Base-by-base conservation (phyloP, 2,329 filamentous ascomycete species). In the Epichloe brachyelytri region DNA sequence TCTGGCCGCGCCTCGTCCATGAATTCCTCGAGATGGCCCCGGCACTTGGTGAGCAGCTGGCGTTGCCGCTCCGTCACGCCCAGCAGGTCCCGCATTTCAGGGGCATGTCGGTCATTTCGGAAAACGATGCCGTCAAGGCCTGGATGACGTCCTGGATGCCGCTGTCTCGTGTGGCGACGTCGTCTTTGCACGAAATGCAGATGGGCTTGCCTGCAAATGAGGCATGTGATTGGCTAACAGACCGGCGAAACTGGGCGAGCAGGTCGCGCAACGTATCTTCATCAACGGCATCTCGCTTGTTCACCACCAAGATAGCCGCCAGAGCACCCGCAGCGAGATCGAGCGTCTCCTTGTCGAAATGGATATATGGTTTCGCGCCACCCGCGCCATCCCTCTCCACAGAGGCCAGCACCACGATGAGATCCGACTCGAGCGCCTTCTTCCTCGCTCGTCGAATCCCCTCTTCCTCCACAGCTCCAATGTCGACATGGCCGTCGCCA, bases 41-140 rank as follows among this genome's bases (percentile, higher is more conserved):
- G 74, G 64, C 91, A 95, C 62, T 82, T 76, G 47, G 80, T 76
- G 45, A 98, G 76, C 49, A 96, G 81, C 64, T 88, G 78, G 48
- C 86, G 79, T 71, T 98, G 93, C 53, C 93, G 83, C 67, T 91
- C 88, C 17, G 88, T 95, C 38, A 95, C 90, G 51, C 90, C 90
- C 3, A 96, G 77, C 4, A 93, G 84, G 60, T 95, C 87, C 68
- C 89, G 80, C 72, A 87, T 82, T 55, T 87, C 80, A 3, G 77
- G 76, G 82, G 78, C 62, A 91, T 74, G 36, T 75, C 70, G 2
- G 88, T 94, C 76, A 95, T 83, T 48, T 68, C 64, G 46, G 71
- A 70, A 64, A 97, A 96, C 3, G 79, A 76, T 34, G 66, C 59
- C n/a, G 82, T 78, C 19, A 98, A 75, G 20, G 73, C 75, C 53